A percentile compares a stretch with the other conserved stretches of the same genome.
Conservation (phyloP, 148 eudicot species). For the Pharnaceum exiguum region DNA sequence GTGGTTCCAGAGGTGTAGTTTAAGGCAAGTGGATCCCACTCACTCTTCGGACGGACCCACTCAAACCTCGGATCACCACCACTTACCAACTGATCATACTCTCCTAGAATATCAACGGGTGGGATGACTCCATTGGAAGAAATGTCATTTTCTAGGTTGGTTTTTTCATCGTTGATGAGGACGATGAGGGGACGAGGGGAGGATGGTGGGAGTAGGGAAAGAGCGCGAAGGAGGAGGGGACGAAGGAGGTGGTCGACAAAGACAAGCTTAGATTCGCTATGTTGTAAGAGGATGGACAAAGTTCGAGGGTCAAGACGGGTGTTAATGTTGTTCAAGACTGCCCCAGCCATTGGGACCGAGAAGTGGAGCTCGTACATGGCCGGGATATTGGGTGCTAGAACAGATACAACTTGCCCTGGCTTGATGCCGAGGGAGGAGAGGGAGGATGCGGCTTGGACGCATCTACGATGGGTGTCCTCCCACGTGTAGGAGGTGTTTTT, state of each 20-base stretch:
- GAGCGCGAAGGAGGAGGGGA: slow-evolving; percentile 18
- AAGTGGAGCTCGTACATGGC: slow-evolving; percentile 75
- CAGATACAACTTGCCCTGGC: slow-evolving; percentile 51
- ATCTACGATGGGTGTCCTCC: slow-evolving; percentile 49
- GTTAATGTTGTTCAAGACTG: slow-evolving; percentile 42
- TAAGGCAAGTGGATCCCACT: slow-evolving; percentile 40
- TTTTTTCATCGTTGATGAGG: slow-evolving; percentile 23
- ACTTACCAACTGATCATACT: slow-evolving; percentile 27
- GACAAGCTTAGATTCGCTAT: slow-evolving; percentile 30
- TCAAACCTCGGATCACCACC: slow-evolving; percentile 29
- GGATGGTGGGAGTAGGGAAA: slow-evolving; percentile 22
- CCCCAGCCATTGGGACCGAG: slow-evolving; percentile 69
- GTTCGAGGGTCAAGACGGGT: slow-evolving; percentile 49
- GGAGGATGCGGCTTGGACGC: slow-evolving; percentile 53
- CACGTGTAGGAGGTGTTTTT: slow-evolving; percentile 49
- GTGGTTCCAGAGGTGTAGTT: slow-evolving; percentile 57
- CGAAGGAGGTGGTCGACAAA: slow-evolving; percentile 26
- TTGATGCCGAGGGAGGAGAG: slow-evolving; percentile 30
- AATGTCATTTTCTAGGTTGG: neutral
- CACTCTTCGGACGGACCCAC: slow-evolving; percentile 36
- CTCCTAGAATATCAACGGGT: too few relatives aligned
- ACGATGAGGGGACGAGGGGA: slow-evolving; percentile 11
- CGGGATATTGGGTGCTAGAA: slow-evolving; percentile 69
- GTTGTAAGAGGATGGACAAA: slow-evolving; percentile 35
- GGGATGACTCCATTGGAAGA: too few relatives aligned